phyloP scores from a whole-genome alignment of 768 basidiomycete genomes.

The Paxillus ammoniavirescens region DNA sequence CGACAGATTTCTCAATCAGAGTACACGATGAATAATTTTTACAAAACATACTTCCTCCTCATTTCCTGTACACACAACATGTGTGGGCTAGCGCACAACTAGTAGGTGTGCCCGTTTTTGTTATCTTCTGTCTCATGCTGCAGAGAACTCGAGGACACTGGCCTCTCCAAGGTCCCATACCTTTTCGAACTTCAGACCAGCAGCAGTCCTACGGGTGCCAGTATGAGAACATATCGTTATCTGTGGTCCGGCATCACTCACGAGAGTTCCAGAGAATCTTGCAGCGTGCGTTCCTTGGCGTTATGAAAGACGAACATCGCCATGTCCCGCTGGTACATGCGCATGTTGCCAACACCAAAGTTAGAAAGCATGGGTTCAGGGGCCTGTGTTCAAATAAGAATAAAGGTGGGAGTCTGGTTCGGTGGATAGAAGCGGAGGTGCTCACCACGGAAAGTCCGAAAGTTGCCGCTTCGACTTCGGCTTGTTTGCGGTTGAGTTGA shows the following conservation, averaged over 20 bases:
- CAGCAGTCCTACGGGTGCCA: slow-evolving; percentile 13
- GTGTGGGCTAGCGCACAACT: background rate
- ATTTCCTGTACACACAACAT: background rate
- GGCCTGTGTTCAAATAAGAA: slow-evolving; percentile 19
- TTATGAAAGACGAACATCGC: slow-evolving; percentile 31
- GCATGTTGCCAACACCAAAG: slow-evolving; percentile 31
- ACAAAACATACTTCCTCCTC: background rate
- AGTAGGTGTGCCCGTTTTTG: background rate
- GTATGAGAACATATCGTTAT: slow-evolving; percentile 3
- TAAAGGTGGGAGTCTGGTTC: background rate
- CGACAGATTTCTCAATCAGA: too few species aligned
- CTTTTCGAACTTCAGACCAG: slow-evolving; percentile 29
- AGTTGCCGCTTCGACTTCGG: slow-evolving; percentile 8
- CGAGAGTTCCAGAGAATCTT: slow-evolving; percentile 27
- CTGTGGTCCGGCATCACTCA: slow-evolving; percentile 9
- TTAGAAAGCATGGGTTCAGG: slow-evolving; percentile 34
- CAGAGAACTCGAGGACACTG: slow-evolving; percentile 24
- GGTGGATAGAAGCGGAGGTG: background rate
- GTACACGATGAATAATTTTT: background rate
- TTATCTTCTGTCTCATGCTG: slow-evolving; percentile 9
- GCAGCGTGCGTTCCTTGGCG: slow-evolving; percentile 32
- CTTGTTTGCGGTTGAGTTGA: slow-evolving; percentile 14
- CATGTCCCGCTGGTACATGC: slow-evolving; percentile 30
- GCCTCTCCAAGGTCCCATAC: slow-evolving; percentile 31
- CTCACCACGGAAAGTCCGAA: slow-evolving; percentile 16